Base-by-base conservation (phyloP, 345 rosid species). In the Populus davidiana region DNA sequence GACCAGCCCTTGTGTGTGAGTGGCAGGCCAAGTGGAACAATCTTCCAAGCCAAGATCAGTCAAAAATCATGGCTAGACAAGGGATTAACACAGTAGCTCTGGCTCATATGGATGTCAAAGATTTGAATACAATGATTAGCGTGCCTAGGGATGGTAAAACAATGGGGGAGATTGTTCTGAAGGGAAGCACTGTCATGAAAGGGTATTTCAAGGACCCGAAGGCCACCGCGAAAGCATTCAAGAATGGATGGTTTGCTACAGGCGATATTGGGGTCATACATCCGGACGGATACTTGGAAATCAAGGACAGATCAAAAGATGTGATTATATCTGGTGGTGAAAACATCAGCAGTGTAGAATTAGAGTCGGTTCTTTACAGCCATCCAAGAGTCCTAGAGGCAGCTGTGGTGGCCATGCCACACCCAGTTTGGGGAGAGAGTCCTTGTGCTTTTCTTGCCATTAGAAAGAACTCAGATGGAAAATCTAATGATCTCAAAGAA, bases 131-230 rank as follows among this genome's bases (percentile, higher is more conserved):
- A 9, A 87, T 88, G 94, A 7, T 6, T 3, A 76, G 95, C 33
- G 94, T 93, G 17, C 91, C 94, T 0, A 85, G 77, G 6, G 95
- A 92, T 25, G 97, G 97, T 0, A 86, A 76, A 39, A 81, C 91
- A 0, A 76, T 89, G 78, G 97, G 98, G 18, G 98, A 90, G 85
- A 90, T 93, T 9, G 90, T 88, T 38, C 76, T 93, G 13, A 79
- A 88, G 0, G 97, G 97, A 69, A 90, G 92, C 71, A 89, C 93
- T 43, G 79, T 93, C 74, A 92, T 93, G 98, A 88, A 88, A 33
- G 97, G 98, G 5, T 93, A 93, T 75, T 87, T 81, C 70, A 93
- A 88, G 61, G 86, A 92, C 49, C 84, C 68, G 16, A 44, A 73
- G 31, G 89, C 91, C 4, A 93, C 95, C 0, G 33, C 86, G 4